These are phyloP conservation scores for Saccharomycopsis oosterbeekiorum DNA, from an alignment of 805 yeast genomes.

Conservation along the genomic window DNA sequence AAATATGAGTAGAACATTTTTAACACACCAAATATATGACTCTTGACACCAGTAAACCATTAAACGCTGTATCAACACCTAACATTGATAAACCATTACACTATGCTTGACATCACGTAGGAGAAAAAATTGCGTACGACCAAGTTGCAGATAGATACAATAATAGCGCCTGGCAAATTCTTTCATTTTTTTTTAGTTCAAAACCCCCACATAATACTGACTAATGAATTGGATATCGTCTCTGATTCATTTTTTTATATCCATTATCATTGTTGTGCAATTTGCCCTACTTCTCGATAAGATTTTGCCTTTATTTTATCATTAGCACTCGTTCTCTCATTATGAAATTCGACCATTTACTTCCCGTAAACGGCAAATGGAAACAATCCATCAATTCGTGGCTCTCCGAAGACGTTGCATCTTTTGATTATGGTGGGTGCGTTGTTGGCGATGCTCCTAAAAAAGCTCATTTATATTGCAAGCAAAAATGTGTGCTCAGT, in stretches of 20 bases:
- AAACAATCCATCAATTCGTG: constrained; percentile 64
- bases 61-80: too few species aligned
- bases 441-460: constrained; percentile 78
- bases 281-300: too few species aligned
- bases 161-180: too few species aligned
- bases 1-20: background rate
- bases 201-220: too few species aligned
- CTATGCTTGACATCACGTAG: too few species aligned
- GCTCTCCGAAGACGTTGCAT: constrained; percentile 83
- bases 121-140: too few species aligned
- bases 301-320: background rate
- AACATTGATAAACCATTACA: too few species aligned
- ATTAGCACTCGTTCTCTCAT: background rate
- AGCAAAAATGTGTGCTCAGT: constrained; percentile 66
- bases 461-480: constrained; percentile 72
- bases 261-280: too few species aligned
- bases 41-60: too few species aligned
- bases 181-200: too few species aligned
- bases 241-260: background rate
- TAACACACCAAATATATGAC: too few species aligned
- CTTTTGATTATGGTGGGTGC: constrained; percentile 89
- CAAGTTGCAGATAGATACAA: too few species aligned
- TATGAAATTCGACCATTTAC: constrained; percentile 33
- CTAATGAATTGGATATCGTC: background rate
- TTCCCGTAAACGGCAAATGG: constrained; percentile 78